Percentiles rank a stretch among this genome's conserved stretches.
Conservation (phyloP, 768 basidiomycete species). For the Hygrophorus pudorinus region DNA sequence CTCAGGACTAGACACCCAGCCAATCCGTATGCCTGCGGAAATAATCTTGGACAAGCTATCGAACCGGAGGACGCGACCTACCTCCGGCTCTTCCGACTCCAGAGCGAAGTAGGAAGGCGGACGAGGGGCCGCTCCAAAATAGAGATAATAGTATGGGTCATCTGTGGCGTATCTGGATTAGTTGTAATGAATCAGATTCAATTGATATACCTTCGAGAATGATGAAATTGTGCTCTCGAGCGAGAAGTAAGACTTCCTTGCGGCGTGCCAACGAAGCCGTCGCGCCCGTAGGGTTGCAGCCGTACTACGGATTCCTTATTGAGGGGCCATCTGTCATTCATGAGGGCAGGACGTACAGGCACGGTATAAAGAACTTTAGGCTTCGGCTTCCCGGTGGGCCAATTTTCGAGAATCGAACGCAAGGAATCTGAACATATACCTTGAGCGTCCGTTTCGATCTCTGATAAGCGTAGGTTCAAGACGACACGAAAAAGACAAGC, state of each 20-base stretch:
- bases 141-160: slow-evolving; percentile 73
- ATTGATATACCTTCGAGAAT: slow-evolving; percentile 69
- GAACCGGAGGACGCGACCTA: slow-evolving; percentile 78
- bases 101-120: slow-evolving; percentile 77
- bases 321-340: slow-evolving; percentile 3
- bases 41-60: slow-evolving; percentile 85
- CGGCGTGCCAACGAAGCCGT: slow-evolving; percentile 64
- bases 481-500: not conserved
- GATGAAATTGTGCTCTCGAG: slow-evolving; percentile 63
- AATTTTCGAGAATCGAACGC: slow-evolving; percentile 55
- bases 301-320: slow-evolving; percentile 39
- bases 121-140: slow-evolving; percentile 55
- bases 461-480: slow-evolving; percentile 24
- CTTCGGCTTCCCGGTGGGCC: slow-evolving; percentile 61
- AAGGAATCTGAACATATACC: slow-evolving; percentile 58
- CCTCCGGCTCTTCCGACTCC: slow-evolving; percentile 54
- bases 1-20: slow-evolving; percentile 71
- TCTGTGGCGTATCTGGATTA: slow-evolving; percentile 29
- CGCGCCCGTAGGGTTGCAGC: slow-evolving; percentile 80
- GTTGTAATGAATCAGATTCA: not conserved
- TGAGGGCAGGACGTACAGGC: slow-evolving; percentile 34
- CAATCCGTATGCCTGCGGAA: slow-evolving; percentile 69
- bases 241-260: slow-evolving; percentile 60
- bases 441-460: slow-evolving; percentile 66
- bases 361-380: slow-evolving; percentile 81